phyloP scores from a whole-genome alignment of 176 grass and related monocot genomes.

The Rhipidocladum racemiflorum region DNA sequence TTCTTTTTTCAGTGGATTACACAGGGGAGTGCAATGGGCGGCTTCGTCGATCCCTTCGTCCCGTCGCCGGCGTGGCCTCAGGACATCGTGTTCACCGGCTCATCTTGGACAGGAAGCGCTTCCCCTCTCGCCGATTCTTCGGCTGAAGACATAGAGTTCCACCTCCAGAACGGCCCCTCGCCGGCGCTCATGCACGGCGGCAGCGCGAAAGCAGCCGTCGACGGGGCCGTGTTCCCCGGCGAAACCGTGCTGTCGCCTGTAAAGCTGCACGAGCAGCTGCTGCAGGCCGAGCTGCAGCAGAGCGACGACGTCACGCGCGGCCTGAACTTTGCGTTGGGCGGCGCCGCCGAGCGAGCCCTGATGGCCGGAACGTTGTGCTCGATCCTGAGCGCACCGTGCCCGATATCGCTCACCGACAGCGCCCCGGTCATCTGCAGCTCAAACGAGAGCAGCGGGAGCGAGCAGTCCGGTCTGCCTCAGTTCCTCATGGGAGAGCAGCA shows the following conservation, averaged over 20 bases:
- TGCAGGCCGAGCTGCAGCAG: background rate
- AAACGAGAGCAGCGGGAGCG: conserved; percentile 34
- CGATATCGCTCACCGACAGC: conserved; percentile 15
- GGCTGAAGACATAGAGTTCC: background rate
- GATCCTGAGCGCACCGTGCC: background rate
- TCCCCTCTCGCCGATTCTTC: background rate
- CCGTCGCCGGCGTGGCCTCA: conserved; percentile 23
- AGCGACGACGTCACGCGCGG: background rate
- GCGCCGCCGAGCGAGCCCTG: background rate
- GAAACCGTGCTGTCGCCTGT: background rate
- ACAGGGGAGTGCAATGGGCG: conserved; percentile 18
- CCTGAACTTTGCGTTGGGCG: background rate
- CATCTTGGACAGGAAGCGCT: conserved; percentile 4
- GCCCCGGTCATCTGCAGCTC: conserved; percentile 28
- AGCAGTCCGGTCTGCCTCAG: conserved; percentile 29
- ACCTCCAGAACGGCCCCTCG: background rate
- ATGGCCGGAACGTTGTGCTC: background rate
- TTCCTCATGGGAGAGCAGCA: conserved; percentile 34
- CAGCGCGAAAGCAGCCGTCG: background rate
- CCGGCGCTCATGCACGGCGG: background rate
- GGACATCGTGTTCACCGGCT: conserved; percentile 20
- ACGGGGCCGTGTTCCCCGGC: background rate
- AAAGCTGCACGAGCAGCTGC: conserved; percentile 16
- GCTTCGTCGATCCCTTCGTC: conserved; percentile 31
- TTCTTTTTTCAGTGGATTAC: background rate